Base-by-base conservation (phyloP, 176 grass and related monocot species). In the Oryza meridionalis region DNA sequence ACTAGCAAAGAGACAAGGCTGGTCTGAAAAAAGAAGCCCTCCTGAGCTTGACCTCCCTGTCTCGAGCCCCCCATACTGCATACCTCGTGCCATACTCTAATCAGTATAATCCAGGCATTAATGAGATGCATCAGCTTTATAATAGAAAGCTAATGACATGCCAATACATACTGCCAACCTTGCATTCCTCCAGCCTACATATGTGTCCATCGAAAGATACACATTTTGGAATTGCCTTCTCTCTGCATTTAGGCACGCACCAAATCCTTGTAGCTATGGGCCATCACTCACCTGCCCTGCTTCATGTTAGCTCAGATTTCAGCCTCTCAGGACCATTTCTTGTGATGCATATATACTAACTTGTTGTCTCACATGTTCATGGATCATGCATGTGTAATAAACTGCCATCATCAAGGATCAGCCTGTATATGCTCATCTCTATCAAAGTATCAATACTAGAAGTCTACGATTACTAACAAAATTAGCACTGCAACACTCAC, bases 51-150 rank as follows among this genome's bases (percentile, higher is more conserved):
- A 79, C 88, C 59, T 47, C 61, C 3, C 17, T 82, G 61, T 73
- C 84, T 90, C 88, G 84, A 90, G 88, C 88, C 79, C 73, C 88
- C 70, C 59, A 11, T 46, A 35, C 61, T 29, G 69, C 14, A 61
- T 61, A 22, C 55, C 37, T 59, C 9, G 26, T 6, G 24, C 32
- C 72, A 73, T 53, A 65, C 61, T 61, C 73, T 90, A 86, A 59
- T 82, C 79, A 82, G 16, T 55, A 55, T 2, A 2, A 55, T 65
- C 13, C 6, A 33, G 33, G 63, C 6, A 19, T 78, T 55, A 75
- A 63, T 75, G 50, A 44, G 70, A 21, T 22, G 67, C 61, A 33
- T 82, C 67, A 21, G 11, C 73, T 61, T 78, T 73, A 78, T 27
- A 85, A 51, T 81, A 73, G 78, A 78, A 63, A 19, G 73, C 46